These are phyloP conservation scores for Apiospora hydei DNA, from an alignment of 2,329 filamentous ascomycete genomes.

Conservation along the genomic window DNA sequence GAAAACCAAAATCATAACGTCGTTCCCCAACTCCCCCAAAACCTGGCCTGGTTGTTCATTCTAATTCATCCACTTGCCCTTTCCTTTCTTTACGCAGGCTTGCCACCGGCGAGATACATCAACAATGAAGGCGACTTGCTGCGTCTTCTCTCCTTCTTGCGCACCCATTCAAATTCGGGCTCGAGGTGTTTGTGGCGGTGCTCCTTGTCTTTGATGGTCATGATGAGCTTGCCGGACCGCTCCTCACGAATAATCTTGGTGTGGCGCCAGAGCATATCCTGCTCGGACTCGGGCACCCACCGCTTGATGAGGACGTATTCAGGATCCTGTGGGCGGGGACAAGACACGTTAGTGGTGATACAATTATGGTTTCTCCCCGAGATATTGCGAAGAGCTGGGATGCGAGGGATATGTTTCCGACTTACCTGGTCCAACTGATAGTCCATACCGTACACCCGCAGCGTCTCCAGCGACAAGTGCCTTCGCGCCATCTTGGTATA, in stretches of 20 bases:
- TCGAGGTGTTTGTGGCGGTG: constrained; percentile 41
- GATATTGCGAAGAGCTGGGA: background rate
- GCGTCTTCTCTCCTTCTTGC: constrained; percentile 63
- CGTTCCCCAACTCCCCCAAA: constrained; percentile 14
- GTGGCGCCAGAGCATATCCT: constrained; percentile 76
- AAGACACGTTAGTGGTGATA: background rate
- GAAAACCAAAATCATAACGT: constrained; percentile 1
- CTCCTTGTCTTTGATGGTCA: constrained; percentile 55
- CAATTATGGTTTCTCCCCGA: background rate
- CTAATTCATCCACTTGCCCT: background rate
- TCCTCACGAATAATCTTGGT: constrained; percentile 70
- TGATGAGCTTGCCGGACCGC: constrained; percentile 51
- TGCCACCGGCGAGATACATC: constrained; percentile 64
- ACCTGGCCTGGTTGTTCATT: too few species aligned
- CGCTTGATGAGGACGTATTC: constrained; percentile 77
- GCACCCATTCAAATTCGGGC: constrained; percentile 63
- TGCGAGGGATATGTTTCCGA: constrained; percentile 22
- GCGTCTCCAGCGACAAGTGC: constrained; percentile 68
- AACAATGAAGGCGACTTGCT: constrained; percentile 64
- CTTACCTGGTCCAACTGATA: constrained; percentile 65
- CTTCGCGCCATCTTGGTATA: constrained; percentile 70
- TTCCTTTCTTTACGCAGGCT: constrained; percentile 45
- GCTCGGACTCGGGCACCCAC: constrained; percentile 75
- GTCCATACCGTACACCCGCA: constrained; percentile 62
- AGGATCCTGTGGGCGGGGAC: constrained; percentile 56